phyloP scores from a whole-genome alignment of 345 rosid species.

The Salix viminalis region DNA sequence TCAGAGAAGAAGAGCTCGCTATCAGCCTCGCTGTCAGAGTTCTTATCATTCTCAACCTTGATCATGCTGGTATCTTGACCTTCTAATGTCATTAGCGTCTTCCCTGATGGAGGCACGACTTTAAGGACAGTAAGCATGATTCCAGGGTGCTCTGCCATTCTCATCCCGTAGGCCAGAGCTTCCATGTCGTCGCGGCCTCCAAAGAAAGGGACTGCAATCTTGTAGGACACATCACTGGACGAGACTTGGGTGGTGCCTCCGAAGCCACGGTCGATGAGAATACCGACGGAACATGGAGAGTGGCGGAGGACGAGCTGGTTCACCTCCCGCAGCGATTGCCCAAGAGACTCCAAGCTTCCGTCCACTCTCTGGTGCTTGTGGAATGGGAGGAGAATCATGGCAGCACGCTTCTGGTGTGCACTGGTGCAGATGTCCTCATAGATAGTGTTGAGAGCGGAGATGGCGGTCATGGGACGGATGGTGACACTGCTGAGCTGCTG shows the following conservation, averaged over 20 bases:
- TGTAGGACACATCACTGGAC: conserved; percentile 54
- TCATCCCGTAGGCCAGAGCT: conserved; percentile 50
- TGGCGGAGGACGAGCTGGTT: conserved; percentile 43
- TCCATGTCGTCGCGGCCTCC: conserved; percentile 51
- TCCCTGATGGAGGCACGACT: conserved; percentile 26
- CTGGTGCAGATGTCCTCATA: conserved; percentile 62
- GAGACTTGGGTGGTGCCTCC: conserved; percentile 63
- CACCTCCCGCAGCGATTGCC: conserved; percentile 42
- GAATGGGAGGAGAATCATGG: conserved; percentile 58
- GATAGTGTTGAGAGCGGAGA: conserved; percentile 49
- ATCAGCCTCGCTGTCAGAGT: neutral
- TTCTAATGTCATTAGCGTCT: neutral
- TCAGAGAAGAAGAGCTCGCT: conserved; percentile 25
- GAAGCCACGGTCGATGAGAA: conserved; percentile 68
- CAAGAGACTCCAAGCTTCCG: conserved; percentile 58
- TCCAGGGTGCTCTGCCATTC: conserved; percentile 68
- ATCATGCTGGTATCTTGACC: neutral
- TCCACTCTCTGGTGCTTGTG: conserved; percentile 63
- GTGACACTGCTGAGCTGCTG: conserved; percentile 58
- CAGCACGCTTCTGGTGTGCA: conserved; percentile 53
- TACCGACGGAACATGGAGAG: conserved; percentile 71
- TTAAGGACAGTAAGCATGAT: conserved; percentile 42
- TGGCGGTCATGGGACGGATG: conserved; percentile 77
- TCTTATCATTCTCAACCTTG: neutral
- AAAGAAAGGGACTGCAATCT: conserved; percentile 34